Conservation (phyloP, 2,329 filamentous ascomycete species). For the Aspergillus fumigatiaffinis region DNA sequence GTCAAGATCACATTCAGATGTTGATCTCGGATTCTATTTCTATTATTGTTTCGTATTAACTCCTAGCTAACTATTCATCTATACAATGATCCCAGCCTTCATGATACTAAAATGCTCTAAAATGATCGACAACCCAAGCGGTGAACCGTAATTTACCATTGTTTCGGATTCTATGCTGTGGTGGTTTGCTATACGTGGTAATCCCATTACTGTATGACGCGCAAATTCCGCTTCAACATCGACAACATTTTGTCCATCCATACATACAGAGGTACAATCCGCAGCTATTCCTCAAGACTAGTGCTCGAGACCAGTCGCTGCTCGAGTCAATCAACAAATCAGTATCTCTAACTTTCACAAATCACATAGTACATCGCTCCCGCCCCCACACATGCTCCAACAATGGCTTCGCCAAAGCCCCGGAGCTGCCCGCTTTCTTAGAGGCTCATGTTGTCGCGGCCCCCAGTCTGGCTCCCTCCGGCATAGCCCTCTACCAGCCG, state of each 20-base stretch:
- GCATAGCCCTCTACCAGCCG: slow-evolving; percentile 8
- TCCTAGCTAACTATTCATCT: background rate
- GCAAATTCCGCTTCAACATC: background rate
- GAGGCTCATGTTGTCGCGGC: slow-evolving; percentile 13
- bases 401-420: slow-evolving; percentile 28
- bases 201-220: background rate
- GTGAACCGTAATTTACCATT: background rate
- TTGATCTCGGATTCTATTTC: background rate
- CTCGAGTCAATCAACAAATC: background rate
- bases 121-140: background rate
- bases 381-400: slow-evolving; percentile 31
- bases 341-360: slow-evolving; percentile 1
- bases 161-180: background rate
- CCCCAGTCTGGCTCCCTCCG: slow-evolving; percentile 7
- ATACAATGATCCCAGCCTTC: background rate
- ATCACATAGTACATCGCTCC: slow-evolving; percentile 1
- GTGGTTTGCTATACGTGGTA: background rate
- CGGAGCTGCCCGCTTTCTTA: slow-evolving; percentile 25
- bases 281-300: background rate
- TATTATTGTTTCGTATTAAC: background rate
- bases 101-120: background rate
- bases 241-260: background rate
- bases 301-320: background rate
- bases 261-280: background rate
- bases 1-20: background rate